Percentiles rank a stretch among this genome's conserved stretches.
phyloP scores from a whole-genome alignment of 345 rosid genomes.

The Adansonia digitata region DNA sequence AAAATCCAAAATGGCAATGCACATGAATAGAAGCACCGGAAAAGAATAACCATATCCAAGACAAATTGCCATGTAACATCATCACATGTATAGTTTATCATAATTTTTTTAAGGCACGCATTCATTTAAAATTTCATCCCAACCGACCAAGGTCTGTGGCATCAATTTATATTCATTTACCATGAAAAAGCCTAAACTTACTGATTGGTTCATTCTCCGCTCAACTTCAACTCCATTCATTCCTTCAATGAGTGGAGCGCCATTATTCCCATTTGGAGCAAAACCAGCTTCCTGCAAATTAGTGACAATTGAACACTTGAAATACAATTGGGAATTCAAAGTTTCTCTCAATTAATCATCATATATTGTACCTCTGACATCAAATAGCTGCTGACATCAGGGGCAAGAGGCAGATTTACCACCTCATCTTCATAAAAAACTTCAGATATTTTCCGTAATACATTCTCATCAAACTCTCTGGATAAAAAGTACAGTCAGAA shows the following conservation, averaged over 20 bases:
- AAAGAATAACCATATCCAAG: background rate
- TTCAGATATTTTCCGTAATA: slow-evolving; percentile 68
- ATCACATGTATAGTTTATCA: background rate
- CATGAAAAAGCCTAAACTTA: slow-evolving; percentile 24
- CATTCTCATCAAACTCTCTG: slow-evolving; percentile 96
- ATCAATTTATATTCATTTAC: background rate
- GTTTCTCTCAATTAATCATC: background rate
- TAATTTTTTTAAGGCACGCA: background rate
- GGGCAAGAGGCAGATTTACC: slow-evolving; percentile 67
- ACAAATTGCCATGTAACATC: background rate
- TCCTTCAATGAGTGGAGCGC: slow-evolving; percentile 64
- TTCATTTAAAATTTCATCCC: background rate
- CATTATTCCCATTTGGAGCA: slow-evolving; percentile 58
- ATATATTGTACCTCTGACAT: slow-evolving; percentile 65
- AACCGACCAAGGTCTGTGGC: background rate
- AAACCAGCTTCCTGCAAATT: slow-evolving; percentile 62
- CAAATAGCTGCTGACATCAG: slow-evolving; percentile 94
- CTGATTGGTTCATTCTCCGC: slow-evolving; percentile 53
- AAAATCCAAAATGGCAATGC: background rate
- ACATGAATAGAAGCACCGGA: background rate
- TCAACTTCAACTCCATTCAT: slow-evolving; percentile 77
- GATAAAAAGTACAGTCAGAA: slow-evolving; percentile 21
- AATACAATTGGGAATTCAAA: slow-evolving; percentile 6
- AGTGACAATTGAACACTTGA: slow-evolving; percentile 19
- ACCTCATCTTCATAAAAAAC: slow-evolving; percentile 83